Evolutionary conservation across 2,329 filamentous ascomycete genomes (phyloP).

Genomic region (Alternaria brassicicola): DNA sequence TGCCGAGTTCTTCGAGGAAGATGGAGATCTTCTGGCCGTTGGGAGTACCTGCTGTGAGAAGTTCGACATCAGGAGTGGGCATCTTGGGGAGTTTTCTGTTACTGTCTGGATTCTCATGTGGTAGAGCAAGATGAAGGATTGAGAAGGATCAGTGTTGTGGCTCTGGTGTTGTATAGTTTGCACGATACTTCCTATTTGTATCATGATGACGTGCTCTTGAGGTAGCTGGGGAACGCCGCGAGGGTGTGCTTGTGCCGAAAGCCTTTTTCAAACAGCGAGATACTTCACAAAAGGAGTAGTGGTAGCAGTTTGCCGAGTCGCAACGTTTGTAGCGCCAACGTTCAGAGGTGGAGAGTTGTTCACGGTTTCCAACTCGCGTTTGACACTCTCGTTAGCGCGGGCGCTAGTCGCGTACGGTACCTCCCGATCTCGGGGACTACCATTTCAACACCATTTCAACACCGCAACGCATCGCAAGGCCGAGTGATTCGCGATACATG

Average conservation of each 20-base stretch:
- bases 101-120: neutral
- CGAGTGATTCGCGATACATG: neutral
- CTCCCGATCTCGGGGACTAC: neutral
- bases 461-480: neutral
- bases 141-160: neutral
- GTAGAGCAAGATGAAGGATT: neutral
- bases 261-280: neutral
- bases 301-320: neutral
- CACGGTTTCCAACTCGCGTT: neutral
- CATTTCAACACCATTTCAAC: neutral
- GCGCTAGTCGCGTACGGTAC: neutral
- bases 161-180: constrained; percentile 10
- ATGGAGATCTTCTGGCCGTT: constrained; percentile 89
- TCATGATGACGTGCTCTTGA: neutral
- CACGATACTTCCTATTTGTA: neutral
- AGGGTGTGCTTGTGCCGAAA: neutral
- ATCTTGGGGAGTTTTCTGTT: constrained; percentile 38
- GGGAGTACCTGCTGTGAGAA: constrained; percentile 82
- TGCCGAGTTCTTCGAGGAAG: constrained; percentile 76
- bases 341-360: neutral
- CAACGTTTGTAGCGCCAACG: neutral
- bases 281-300: neutral
- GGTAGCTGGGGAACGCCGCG: neutral
- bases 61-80: constrained; percentile 58
- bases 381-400: neutral